phyloP scores from a whole-genome alignment of 129 eudicot species.

The Helianthus tuberosus region DNA sequence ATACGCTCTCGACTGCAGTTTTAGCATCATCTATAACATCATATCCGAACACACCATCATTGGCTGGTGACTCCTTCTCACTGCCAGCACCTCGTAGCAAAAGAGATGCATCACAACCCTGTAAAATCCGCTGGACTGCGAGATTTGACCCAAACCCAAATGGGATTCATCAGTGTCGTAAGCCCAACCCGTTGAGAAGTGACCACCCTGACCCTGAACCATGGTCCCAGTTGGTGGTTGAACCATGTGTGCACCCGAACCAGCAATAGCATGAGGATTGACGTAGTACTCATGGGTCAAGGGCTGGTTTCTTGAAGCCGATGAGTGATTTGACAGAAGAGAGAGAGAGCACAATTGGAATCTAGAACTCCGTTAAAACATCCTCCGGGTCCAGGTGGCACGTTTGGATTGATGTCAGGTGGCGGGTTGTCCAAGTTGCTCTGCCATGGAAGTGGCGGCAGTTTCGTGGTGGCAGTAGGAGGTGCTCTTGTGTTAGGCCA shows the following conservation, averaged over 20 bases:
- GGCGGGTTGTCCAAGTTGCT: constrained; percentile 59
- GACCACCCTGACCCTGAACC: constrained; percentile 46
- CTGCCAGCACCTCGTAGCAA: neutral
- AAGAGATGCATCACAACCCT: constrained; percentile 8
- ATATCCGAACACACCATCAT: constrained; percentile 31
- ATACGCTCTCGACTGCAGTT: too few relatives aligned
- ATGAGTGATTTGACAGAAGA: constrained; percentile 98
- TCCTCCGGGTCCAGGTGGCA: constrained; percentile 66
- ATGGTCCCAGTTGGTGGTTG: constrained; percentile 46
- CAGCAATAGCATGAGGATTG: constrained; percentile 43
- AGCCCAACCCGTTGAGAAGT: constrained; percentile 57
- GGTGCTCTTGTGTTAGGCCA: constrained; percentile 50
- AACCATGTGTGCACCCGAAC: constrained; percentile 39
- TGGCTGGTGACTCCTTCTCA: neutral
- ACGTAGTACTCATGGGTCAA: constrained; percentile 57
- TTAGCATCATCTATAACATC: constrained; percentile 43
- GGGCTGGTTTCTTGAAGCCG: constrained; percentile 62
- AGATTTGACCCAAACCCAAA: constrained; percentile 65
- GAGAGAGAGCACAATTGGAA: constrained; percentile 99
- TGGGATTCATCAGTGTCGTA: constrained; percentile 56
- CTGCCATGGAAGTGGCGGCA: constrained; percentile 57
- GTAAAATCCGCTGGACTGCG: constrained; percentile 39
- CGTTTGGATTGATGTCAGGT: constrained; percentile 40
- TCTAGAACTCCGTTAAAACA: constrained; percentile 58
- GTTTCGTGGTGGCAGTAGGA: constrained; percentile 42